Conservation (phyloP, 371 early-diverging fungal genomes). For the Rhizomucor miehei region DNA sequence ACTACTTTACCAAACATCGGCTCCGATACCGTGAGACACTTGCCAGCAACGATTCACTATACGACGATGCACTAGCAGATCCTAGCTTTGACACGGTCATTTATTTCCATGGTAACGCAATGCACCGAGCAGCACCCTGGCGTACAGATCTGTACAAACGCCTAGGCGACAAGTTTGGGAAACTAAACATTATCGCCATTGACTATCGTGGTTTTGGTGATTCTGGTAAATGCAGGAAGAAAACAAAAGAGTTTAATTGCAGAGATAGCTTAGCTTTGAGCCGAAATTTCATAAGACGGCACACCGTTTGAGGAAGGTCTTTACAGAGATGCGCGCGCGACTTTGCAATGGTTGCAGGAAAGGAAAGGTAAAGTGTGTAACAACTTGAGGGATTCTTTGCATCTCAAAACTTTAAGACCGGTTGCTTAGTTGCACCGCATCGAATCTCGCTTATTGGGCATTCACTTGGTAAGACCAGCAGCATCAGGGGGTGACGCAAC, state of each 20-base stretch:
- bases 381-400: not conserved
- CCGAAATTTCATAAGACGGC: constrained; percentile 35
- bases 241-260: no score
- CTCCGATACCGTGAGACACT: constrained; percentile 15
- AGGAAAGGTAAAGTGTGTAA: constrained; percentile 22
- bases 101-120: constrained; percentile 49
- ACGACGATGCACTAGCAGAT: constrained; percentile 28
- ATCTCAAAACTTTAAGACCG: not conserved
- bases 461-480: constrained; percentile 32
- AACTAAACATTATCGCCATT: constrained; percentile 35
- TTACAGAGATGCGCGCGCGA: constrained; percentile 31
- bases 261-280: no score
- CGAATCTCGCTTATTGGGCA: constrained; percentile 42
- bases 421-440: constrained; percentile 20
- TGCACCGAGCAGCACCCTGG: constrained; percentile 44
- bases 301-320: constrained; percentile 40
- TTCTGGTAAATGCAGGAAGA: constrained; percentile 37
- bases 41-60: constrained; percentile 8
- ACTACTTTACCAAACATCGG: constrained; percentile 22
- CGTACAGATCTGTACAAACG: constrained; percentile 39
- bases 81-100: constrained; percentile 30
- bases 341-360: constrained; percentile 30
- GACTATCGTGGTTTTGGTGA: constrained; percentile 52
- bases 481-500: not conserved
- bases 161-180: constrained; percentile 23